Evolutionary conservation across 1,284 basidiomycete genomes (phyloP), one percentile per base, ranked within the genome.

Genomic region (Agroathelia rolfsii): DNA sequence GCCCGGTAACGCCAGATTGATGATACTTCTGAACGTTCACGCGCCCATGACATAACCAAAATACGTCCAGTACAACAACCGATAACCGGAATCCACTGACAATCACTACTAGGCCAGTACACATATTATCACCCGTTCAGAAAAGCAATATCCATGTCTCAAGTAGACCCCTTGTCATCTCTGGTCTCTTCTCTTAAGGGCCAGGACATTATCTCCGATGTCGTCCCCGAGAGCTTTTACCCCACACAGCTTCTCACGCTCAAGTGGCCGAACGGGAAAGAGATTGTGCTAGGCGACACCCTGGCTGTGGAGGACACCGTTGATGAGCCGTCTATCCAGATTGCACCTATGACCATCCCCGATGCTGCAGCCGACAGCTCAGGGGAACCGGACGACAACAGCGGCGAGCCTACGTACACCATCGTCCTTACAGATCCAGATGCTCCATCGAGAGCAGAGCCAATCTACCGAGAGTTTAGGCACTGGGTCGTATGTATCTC

Each of bases 371-470:
- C 42, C 1, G 49, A 46, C 11, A 43, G 41, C 16, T 36, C 28
- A 9, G 42, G 39, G 6, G 36, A 32, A 34, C 29, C 9, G 45
- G 39, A 31, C 9, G 45, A 40, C 11, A 36, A 38, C 6, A 36
- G 11, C 8, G 49, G 47, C 2, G 66, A 66, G 29, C 47, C 59
- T 3, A 62, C 60, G 5, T 80, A 77, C 44, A 78, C 77, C 2
- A 55, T 80, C 15, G 69, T 69, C 19, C 69, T 79, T 69, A 61
- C 70, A n/a, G 76, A 80, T 46, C 76, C 76, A 0, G 77, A 81
- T 45, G 77, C 76, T 3, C 78, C 76, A 0, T 71, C 69, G 1
- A 52, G 66, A 22, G 51, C 45, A 6, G 64, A 76, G 30, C 73
- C 70, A 1, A 67, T 63, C 38, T 75, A 61, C 46, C 59, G 64